Base-by-base conservation (phyloP, 768 basidiomycete genomes). In the Termitomyces bulborhizus region DNA sequence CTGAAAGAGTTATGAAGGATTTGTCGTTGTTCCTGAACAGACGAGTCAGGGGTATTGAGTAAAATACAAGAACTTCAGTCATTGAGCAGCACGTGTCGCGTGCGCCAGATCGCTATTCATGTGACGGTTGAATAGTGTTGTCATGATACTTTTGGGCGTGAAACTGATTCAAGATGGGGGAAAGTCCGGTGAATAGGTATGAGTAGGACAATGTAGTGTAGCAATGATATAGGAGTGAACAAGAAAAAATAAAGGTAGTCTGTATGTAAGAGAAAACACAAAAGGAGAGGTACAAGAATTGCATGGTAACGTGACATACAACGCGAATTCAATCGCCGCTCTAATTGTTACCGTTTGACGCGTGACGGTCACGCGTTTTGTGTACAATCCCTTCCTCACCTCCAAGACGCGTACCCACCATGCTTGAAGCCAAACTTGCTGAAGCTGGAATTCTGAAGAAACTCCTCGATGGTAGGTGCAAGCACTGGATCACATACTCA, bases 391-490 rank as follows among this genome's bases (percentile, higher is more conserved):
- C 54, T 60, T 53, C 47, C 48, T 57, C 51, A 52, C 55, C 54
- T 54, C 51, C 7, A 24, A 32, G 57, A 63, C 63, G 68, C 74
- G 69, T 68, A 65, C 5, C 49, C 57, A 51, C 27, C 53, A 92
- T 93, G 90, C 79, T 93, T 54, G 96, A 98, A 86, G 96, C 96
- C 29, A 88, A 87, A 67, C 81, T 98, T 46, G 77, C 81, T 53
- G 87, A 93, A 73, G 94, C 96, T 6, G 86, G 86, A 5, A 84
- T 86, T 4, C 79, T 98, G 59, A 98, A 98, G 72, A 93, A 91
- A 66, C 79, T 99, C 46, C 79, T 99, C 11, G 96, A 99, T 65
- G 87, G 96, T 96, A 59, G 13, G 85, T 70, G 39, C 3, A 12
- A 16, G 5, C 4, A 36, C 4, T 13, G 4, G 36, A 36, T 55